Percentiles rank a stretch among this genome's conserved stretches.
phyloP scores from a whole-genome alignment of 768 basidiomycete species.

The Leccinellum luteum region DNA sequence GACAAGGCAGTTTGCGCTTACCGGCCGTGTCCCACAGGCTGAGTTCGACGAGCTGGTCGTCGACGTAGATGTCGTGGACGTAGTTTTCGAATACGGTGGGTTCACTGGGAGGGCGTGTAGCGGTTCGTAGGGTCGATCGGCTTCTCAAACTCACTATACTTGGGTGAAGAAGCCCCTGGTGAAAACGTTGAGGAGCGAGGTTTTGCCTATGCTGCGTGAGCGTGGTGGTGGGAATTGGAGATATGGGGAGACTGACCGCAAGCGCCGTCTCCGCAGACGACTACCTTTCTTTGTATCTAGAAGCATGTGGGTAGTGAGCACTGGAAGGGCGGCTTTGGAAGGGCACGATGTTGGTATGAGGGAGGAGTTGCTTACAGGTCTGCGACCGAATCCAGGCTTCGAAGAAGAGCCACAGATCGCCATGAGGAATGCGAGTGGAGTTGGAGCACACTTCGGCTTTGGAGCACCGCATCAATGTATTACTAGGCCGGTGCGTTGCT shows the following conservation, averaged over 20 bases:
- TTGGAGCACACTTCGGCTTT: neutral
- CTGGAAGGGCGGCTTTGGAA: neutral
- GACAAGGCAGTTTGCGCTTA: constrained; percentile 31
- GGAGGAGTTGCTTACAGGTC: constrained; percentile 26
- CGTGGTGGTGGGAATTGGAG: constrained; percentile 4
- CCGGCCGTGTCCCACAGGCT: constrained; percentile 98
- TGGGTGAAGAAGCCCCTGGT: constrained; percentile 92
- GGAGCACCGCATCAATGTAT: constrained; percentile 1
- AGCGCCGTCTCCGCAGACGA: constrained; percentile 96
- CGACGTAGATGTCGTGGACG: constrained; percentile 84
- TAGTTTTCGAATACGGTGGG: constrained; percentile 98
- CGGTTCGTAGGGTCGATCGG: neutral
- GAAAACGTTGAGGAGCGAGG: constrained; percentile 84
- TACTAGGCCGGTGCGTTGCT: constrained; percentile 1
- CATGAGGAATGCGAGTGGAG: constrained; percentile 36
- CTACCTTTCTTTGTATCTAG: constrained; percentile 60
- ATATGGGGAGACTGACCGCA: constrained; percentile 52
- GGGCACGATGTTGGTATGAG: constrained; percentile 2
- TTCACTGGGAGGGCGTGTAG: constrained; percentile 49
- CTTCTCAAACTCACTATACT: constrained; percentile 67
- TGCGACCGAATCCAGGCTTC: constrained; percentile 51
- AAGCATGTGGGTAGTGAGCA: constrained; percentile 16
- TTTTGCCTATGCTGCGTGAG: constrained; percentile 55
- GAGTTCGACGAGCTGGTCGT: constrained; percentile 85
- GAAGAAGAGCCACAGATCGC: constrained; percentile 56